Percentiles rank a stretch among this genome's conserved stretches.
These are phyloP conservation scores for Debaryomyces singareniensis DNA, from an alignment of 1,139 yeast genomes.

Conservation along the genomic window DNA sequence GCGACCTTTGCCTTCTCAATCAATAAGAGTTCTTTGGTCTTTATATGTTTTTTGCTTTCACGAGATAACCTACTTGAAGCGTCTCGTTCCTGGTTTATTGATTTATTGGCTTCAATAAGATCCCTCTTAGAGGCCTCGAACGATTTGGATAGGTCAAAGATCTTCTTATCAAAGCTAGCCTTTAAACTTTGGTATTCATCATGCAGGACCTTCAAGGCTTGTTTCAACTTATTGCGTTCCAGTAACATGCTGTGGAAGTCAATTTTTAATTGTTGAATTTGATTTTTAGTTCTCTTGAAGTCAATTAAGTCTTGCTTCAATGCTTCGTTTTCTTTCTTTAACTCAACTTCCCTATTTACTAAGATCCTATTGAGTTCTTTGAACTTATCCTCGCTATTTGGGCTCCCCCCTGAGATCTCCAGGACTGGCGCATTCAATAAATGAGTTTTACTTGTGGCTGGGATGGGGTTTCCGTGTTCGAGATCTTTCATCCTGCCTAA, in stretches of 20 bases:
- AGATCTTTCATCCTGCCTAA: too few species aligned
- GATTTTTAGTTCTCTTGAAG: background rate
- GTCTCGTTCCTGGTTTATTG: too few species aligned
- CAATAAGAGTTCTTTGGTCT: background rate
- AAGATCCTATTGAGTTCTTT: too few species aligned
- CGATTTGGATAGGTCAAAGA: background rate
- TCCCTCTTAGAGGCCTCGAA: too few species aligned
- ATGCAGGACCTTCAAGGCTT: background rate
- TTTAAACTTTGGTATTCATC: background rate
- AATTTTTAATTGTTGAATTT: background rate
- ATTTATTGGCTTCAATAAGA: too few species aligned
- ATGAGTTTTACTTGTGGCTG: too few species aligned
- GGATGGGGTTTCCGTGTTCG: too few species aligned
- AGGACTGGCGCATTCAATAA: too few species aligned
- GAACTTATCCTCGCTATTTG: too few species aligned
- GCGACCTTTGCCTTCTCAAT: background rate
- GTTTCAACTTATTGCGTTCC: background rate
- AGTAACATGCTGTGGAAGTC: background rate
- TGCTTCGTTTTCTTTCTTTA: background rate
- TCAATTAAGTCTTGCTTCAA: conserved; percentile 1
- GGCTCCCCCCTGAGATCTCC: too few species aligned
- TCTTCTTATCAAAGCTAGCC: background rate
- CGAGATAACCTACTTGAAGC: too few species aligned
- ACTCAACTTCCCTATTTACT: background rate
- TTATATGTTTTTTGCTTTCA: too few species aligned